phyloP scores from a whole-genome alignment of 2,329 filamentous ascomycete species.

The Pseudogymnoascus sp. region DNA sequence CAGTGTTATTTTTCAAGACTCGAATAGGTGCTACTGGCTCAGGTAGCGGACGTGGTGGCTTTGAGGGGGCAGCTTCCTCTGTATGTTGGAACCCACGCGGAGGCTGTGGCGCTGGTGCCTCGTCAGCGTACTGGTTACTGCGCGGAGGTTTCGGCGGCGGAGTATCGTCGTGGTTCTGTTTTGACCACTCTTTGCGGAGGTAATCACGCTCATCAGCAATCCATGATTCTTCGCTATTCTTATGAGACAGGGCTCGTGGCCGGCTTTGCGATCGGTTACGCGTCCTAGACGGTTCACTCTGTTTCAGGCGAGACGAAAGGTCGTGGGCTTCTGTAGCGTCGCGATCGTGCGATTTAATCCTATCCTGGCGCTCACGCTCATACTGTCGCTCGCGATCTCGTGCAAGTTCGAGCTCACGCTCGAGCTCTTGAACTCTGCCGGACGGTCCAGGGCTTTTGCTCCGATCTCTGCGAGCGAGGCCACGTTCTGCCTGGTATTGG shows the following conservation, averaged over 20 bases:
- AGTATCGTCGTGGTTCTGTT: conserved; percentile 19
- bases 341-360: conserved; percentile 23
- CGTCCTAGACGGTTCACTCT: conserved; percentile 20
- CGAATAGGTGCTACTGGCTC: conserved; percentile 24
- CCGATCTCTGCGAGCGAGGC: conserved; percentile 32
- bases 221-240: conserved; percentile 38
- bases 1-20: conserved; percentile 27
- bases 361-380: conserved; percentile 50
- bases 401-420: conserved; percentile 62
- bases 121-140: conserved; percentile 19
- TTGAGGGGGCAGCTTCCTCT: conserved; percentile 17
- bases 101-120: conserved; percentile 10
- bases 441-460: conserved; percentile 38
- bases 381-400: conserved; percentile 60
- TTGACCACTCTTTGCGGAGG: conserved; percentile 37
- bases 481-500: conserved; percentile 72
- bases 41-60: conserved; percentile 27
- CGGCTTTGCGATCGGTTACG: conserved; percentile 22
- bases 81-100: neutral
- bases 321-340: conserved; percentile 26
- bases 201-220: conserved; percentile 45
- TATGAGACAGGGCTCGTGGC: conserved; percentile 22
- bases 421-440: conserved; percentile 70
- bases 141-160: conserved; percentile 9
- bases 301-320: conserved; percentile 22